phyloP scores from a whole-genome alignment of 2,329 filamentous ascomycete genomes.

The Fusarium secorum region DNA sequence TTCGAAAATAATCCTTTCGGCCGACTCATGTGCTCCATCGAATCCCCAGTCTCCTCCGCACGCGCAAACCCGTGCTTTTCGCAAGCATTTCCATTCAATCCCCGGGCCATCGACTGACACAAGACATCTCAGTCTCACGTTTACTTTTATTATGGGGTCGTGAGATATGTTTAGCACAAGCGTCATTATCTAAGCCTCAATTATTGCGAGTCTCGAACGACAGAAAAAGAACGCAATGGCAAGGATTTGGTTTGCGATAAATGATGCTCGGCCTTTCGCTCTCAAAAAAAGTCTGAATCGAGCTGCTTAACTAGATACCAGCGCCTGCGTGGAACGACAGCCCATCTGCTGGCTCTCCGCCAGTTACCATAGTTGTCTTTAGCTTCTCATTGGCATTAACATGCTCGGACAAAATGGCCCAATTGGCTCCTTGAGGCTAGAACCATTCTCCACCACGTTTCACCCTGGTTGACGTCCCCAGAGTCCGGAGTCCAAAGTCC shows the following conservation, averaged over 20 bases:
- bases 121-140: not conserved
- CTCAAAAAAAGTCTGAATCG: not conserved
- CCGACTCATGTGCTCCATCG: slow-evolving; percentile 29
- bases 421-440: slow-evolving; percentile 25
- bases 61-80: slow-evolving; percentile 16
- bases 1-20: slow-evolving; percentile 29
- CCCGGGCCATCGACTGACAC: slow-evolving; percentile 9
- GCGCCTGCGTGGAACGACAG: slow-evolving; percentile 1
- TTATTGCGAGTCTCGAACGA: not conserved
- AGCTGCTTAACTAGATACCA: not conserved
- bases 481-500: slow-evolving; percentile 9
- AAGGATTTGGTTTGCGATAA: slow-evolving; percentile 1
- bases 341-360: not conserved
- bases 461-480: slow-evolving; percentile 25
- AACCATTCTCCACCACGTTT: slow-evolving; percentile 28
- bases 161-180: slow-evolving; percentile 4
- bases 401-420: slow-evolving; percentile 4
- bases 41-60: slow-evolving; percentile 30
- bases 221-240: not conserved
- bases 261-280: not conserved
- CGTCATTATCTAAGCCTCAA: not conserved
- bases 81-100: slow-evolving; percentile 38
- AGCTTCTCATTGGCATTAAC: slow-evolving; percentile 1
- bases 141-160: not conserved
- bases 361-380: slow-evolving; percentile 5